These are phyloP conservation scores for Pneumocystis murina DNA, from an alignment of 1,139 yeast species.

Conservation along the genomic window DNA sequence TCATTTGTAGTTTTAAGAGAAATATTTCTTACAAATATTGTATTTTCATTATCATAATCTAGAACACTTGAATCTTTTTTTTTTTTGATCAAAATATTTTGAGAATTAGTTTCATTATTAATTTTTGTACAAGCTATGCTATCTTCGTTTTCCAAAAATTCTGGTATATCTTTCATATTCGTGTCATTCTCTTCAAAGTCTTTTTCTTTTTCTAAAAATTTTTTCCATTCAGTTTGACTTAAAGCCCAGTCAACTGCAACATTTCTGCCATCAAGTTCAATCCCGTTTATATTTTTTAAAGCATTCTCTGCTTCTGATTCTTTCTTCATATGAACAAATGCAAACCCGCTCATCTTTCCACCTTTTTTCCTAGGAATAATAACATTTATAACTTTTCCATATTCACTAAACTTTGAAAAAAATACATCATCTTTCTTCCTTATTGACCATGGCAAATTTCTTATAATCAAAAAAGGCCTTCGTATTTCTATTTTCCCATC, in stretches of 20 bases:
- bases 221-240: conserved; percentile 64
- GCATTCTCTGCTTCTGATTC: conserved; percentile 67
- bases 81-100: neutral
- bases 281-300: conserved; percentile 52
- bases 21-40: conserved; percentile 76
- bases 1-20: conserved; percentile 91
- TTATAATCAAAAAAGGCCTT: conserved; percentile 67
- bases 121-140: neutral
- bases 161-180: neutral
- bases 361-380: conserved; percentile 77
- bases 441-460: conserved; percentile 94
- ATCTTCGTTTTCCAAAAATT: neutral
- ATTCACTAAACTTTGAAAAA: conserved; percentile 38
- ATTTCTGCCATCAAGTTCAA: conserved; percentile 76
- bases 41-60: conserved; percentile 23
- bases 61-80: conserved; percentile 10
- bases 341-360: conserved; percentile 90
- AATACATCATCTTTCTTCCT: conserved; percentile 43
- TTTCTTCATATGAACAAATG: conserved; percentile 81
- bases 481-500: conserved; percentile 34
- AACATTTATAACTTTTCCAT: conserved; percentile 80
- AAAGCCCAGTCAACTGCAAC: conserved; percentile 92
- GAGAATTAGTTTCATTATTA: neutral
- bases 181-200: conserved; percentile 14
- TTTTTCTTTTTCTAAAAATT: conserved; percentile 15